Percentiles rank a stretch among this genome's conserved stretches.
Evolutionary conservation across 2,329 filamentous ascomycete species (phyloP).

Genomic region (Aspergillus calidoustus): DNA sequence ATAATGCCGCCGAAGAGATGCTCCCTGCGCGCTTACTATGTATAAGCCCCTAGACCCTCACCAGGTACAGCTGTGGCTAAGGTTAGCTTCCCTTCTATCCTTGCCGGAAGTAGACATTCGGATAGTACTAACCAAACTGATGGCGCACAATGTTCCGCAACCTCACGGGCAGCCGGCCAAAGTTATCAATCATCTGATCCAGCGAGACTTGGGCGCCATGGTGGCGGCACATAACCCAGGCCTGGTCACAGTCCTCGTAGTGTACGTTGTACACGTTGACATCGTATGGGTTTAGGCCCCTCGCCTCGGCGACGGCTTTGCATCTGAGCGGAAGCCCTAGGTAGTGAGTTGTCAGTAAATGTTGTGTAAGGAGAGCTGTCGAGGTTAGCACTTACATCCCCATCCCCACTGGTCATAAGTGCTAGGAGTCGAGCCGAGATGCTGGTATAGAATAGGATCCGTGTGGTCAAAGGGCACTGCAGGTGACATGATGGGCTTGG

Average conservation of each 20-base stretch:
- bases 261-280: not conserved
- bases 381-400: not conserved
- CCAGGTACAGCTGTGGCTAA: not conserved
- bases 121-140: not conserved
- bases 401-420: not conserved
- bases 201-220: not conserved
- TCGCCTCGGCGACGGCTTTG: not conserved
- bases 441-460: not conserved
- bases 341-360: not conserved
- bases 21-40: not conserved
- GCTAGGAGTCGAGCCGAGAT: not conserved
- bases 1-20: not conserved
- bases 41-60: not conserved
- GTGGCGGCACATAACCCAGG: conserved; percentile 4
- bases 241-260: conserved; percentile 3
- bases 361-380: not conserved
- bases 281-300: not conserved
- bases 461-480: conserved; percentile 5
- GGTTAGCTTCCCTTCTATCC: not conserved
- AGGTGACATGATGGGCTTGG: conserved; percentile 2
- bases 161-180: not conserved
- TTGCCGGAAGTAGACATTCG: not conserved
- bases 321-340: not conserved
- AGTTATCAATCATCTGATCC: conserved; percentile 6
- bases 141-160: not conserved